These are phyloP conservation scores for Tephrocybe sp. DNA, from an alignment of 768 basidiomycete genomes.

Conservation along the genomic window DNA sequence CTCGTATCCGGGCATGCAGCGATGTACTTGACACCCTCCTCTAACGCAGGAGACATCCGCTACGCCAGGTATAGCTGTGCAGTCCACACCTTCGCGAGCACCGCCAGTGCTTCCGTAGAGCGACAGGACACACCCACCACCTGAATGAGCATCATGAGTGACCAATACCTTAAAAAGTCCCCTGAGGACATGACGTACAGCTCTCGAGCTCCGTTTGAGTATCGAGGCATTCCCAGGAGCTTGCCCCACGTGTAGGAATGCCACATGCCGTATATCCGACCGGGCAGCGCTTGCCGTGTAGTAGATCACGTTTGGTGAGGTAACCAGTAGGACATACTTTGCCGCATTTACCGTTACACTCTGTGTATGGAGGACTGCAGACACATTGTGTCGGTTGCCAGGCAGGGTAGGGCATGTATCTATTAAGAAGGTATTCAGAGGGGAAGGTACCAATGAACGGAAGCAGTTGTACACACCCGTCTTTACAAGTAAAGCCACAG, in stretches of 20 bases:
- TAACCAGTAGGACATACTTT: conserved; percentile 31
- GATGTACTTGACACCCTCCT: conserved; percentile 41
- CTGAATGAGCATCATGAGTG: conserved; percentile 20
- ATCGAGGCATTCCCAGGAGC: conserved; percentile 49
- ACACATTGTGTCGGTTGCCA: conserved; percentile 35
- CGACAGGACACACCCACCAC: conserved; percentile 43
- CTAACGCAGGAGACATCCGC: conserved; percentile 44
- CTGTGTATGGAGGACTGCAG: conserved; percentile 36
- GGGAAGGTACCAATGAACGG: neutral
- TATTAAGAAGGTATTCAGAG: neutral
- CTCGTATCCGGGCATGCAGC: conserved; percentile 43
- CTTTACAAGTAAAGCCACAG: conserved; percentile 44
- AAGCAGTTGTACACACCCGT: conserved; percentile 32
- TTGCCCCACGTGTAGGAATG: conserved; percentile 32
- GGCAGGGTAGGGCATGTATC: conserved; percentile 23
- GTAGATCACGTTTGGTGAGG: conserved; percentile 27
- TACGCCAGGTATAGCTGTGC: conserved; percentile 45
- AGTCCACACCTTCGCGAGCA: conserved; percentile 38
- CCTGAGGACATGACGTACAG: conserved; percentile 33
- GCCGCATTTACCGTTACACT: conserved; percentile 52
- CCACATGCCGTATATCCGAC: conserved; percentile 40
- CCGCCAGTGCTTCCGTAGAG: conserved; percentile 22
- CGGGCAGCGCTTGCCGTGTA: conserved; percentile 28
- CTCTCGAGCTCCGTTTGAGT: conserved; percentile 47
- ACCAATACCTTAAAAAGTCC: neutral